phyloP scores from a whole-genome alignment of 257 asterid genomes.

The Eustoma russellianum region DNA sequence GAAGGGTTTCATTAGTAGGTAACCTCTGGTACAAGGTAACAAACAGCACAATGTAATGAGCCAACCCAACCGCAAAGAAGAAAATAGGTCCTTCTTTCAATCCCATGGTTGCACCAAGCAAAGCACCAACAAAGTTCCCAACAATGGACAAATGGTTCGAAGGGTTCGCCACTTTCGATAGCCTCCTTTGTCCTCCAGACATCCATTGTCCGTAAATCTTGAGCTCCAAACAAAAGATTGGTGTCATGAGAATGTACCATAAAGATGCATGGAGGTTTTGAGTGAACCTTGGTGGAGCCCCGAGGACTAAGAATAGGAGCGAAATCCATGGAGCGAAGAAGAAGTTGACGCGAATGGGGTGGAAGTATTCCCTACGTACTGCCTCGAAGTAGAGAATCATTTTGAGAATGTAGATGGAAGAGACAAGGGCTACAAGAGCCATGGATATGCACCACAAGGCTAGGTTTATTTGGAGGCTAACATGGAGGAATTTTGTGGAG shows the following conservation, averaged over 20 bases:
- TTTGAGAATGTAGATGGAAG: conserved; percentile 42
- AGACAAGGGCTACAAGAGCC: conserved; percentile 31
- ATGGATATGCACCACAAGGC: conserved; percentile 53
- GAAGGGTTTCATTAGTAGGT: conserved; percentile 81
- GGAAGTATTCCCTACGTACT: conserved; percentile 88
- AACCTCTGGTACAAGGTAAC: conserved; percentile 91
- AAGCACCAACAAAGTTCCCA: conserved; percentile 81
- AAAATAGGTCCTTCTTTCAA: conserved; percentile 77
- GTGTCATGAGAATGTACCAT: conserved; percentile 79
- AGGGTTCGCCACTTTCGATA: conserved; percentile 90
- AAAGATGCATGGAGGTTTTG: conserved; percentile 26
- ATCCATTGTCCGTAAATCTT: conserved; percentile 97
- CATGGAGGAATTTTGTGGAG: conserved; percentile 51
- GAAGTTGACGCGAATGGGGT: conserved; percentile 84
- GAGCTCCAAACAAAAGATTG: conserved; percentile 54
- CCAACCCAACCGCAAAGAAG: conserved; percentile 86
- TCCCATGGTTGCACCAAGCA: conserved; percentile 90
- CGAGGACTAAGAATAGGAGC: conserved; percentile 55
- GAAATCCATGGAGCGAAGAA: conserved; percentile 91
- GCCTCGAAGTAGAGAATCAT: conserved; percentile 80
- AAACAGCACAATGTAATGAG: conserved; percentile 71
- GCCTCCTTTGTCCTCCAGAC: conserved; percentile 84
- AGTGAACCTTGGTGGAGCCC: conserved; percentile 46
- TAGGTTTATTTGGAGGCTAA: conserved; percentile 42
- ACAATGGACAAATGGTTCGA: conserved; percentile 68